Percentiles rank a stretch among this genome's conserved stretches.
Conservation (phyloP, 345 rosid genomes). For the Cardamine resedifolia region DNA sequence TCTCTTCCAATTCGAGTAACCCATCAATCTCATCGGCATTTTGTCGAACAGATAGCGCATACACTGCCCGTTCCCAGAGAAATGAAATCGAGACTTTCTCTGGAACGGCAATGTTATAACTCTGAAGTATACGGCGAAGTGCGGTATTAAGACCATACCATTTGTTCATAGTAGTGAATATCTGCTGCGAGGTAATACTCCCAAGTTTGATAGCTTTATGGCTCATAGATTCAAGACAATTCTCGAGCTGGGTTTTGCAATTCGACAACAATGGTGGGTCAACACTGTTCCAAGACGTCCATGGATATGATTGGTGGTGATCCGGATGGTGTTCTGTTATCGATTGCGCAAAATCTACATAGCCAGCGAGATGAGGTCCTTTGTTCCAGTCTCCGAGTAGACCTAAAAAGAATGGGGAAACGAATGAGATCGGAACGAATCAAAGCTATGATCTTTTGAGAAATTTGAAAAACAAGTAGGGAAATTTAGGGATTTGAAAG, state of each 20-base stretch:
- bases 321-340: conserved; percentile 75
- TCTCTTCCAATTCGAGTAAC: conserved; percentile 52
- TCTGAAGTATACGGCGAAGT: conserved; percentile 51
- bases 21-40: conserved; percentile 74
- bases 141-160: conserved; percentile 73
- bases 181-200: conserved; percentile 68
- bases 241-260: conserved; percentile 80
- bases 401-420: conserved; percentile 60
- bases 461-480: not conserved
- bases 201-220: conserved; percentile 70
- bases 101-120: conserved; percentile 39
- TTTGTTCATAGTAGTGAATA: conserved; percentile 74
- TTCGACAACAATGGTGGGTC: conserved; percentile 56
- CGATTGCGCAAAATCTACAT: conserved; percentile 84
- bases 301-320: conserved; percentile 65
- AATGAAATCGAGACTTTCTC: conserved; percentile 55
- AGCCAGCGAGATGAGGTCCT: conserved; percentile 85
- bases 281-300: conserved; percentile 84
- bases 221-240: conserved; percentile 85
- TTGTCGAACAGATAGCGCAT: conserved; percentile 63
- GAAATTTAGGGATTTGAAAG: not conserved
- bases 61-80: conserved; percentile 79
- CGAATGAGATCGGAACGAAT: conserved; percentile 26
- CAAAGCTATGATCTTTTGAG: conserved; percentile 2
- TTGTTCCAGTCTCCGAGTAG: conserved; percentile 78